phyloP scores from a whole-genome alignment of 2,329 filamentous ascomycete species.

The Neophaeococcomyces aloes region DNA sequence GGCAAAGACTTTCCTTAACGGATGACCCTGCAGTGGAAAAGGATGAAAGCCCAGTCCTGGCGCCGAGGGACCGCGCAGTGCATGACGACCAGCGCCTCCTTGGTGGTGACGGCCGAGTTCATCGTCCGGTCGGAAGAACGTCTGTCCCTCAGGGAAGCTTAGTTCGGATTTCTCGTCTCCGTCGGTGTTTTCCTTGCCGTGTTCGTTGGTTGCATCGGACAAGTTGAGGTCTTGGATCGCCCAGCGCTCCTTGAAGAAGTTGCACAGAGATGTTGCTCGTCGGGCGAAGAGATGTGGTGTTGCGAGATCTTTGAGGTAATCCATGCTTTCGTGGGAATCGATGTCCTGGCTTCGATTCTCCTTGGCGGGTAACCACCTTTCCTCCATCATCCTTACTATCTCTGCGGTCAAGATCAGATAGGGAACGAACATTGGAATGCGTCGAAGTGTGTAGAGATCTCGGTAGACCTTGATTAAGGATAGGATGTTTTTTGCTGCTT shows the following conservation, averaged over 20 bases:
- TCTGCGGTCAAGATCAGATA: constrained; percentile 7
- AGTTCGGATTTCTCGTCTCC: background rate
- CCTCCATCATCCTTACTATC: constrained; percentile 3
- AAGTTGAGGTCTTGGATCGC: background rate
- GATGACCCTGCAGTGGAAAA: background rate
- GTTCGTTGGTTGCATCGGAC: background rate
- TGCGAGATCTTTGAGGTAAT: constrained; percentile 1
- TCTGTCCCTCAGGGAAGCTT: background rate
- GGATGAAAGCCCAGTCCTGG: background rate
- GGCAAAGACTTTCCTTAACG: no score
- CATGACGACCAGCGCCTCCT: no score
- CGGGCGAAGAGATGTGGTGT: background rate
- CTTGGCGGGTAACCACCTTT: background rate
- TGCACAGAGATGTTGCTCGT: background rate
- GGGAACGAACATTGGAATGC: constrained; percentile 5
- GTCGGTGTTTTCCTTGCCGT: background rate
- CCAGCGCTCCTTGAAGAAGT: background rate
- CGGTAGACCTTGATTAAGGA: constrained; percentile 1
- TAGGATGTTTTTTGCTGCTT: constrained; percentile 6
- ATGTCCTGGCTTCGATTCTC: background rate
- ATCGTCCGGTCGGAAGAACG: constrained; percentile 4
- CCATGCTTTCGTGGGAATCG: background rate
- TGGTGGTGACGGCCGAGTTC: constrained; percentile 1
- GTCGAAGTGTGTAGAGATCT: constrained; percentile 3
- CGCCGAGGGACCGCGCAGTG: no score